A percentile compares a stretch with the other conserved stretches of the same genome.
These are phyloP conservation scores for Ophiosphaerella herpotricha DNA, from an alignment of 2,329 filamentous ascomycete species.

Conservation along the genomic window DNA sequence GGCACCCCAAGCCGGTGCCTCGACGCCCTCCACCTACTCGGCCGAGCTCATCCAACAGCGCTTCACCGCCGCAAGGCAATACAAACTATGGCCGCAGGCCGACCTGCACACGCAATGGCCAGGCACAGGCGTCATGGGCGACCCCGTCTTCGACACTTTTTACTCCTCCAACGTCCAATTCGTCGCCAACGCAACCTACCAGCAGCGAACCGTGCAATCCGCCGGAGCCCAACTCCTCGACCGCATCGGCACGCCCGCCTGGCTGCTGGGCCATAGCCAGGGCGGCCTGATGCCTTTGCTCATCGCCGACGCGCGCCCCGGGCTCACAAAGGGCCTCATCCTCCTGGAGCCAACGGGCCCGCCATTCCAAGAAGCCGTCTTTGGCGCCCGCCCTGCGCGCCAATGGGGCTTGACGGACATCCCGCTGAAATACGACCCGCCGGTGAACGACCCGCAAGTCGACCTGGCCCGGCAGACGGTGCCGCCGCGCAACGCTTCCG, in stretches of 20 bases:
- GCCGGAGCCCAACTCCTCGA: constrained; percentile 20
- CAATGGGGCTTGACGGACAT: constrained; percentile 27
- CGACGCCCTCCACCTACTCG: neutral
- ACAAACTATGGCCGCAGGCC: constrained; percentile 18
- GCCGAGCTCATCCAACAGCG: constrained; percentile 13
- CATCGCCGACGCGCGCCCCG: constrained; percentile 27
- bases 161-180: constrained; percentile 18
- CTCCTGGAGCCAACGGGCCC: constrained; percentile 27
- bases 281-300: constrained; percentile 27
- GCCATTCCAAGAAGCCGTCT: constrained; percentile 9
- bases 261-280: constrained; percentile 23
- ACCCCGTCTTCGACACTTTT: constrained; percentile 26
- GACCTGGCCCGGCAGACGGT: too few relatives aligned
- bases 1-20: too few relatives aligned
- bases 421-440: constrained; percentile 19
- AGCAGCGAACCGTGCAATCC: constrained; percentile 23
- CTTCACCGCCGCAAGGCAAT: constrained; percentile 20
- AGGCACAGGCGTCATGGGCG: constrained; percentile 19
- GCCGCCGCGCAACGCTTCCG: too few relatives aligned
- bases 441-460: constrained; percentile 8
- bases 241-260: constrained; percentile 21
- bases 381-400: constrained; percentile 15
- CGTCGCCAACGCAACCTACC: constrained; percentile 18
- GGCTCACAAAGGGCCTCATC: constrained; percentile 24
- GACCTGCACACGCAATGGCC: constrained; percentile 27